Evolutionary conservation across 345 rosid species (phyloP).

Genomic region (Pistacia vera): DNA sequence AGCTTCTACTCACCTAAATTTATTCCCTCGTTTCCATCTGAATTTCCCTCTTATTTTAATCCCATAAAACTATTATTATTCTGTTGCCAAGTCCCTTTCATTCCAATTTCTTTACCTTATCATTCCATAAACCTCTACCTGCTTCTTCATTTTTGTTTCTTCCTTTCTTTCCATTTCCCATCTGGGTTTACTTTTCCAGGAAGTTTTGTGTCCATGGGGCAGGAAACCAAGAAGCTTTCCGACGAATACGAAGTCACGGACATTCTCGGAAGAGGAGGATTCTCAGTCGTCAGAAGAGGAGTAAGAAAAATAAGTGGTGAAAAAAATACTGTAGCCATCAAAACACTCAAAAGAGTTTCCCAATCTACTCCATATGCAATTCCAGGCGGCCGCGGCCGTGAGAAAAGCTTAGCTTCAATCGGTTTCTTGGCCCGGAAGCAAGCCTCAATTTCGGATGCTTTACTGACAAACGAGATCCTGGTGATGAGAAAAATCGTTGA

Average conservation of each 20-base stretch:
- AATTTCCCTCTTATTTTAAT: conserved; percentile 25
- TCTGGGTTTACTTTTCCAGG: not conserved
- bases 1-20: conserved; percentile 15
- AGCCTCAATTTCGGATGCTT: conserved; percentile 57
- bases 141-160: not conserved
- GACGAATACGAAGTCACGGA: conserved; percentile 58
- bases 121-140: conserved; percentile 7
- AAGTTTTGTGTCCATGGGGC: conserved; percentile 38
- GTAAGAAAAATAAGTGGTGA: conserved; percentile 34
- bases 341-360: conserved; percentile 52
- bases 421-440: conserved; percentile 46
- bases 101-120: conserved; percentile 23
- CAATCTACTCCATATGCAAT: conserved; percentile 22
- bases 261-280: conserved; percentile 64
- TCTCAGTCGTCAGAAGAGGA: conserved; percentile 66
- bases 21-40: conserved; percentile 31
- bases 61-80: conserved; percentile 25
- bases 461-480: conserved; percentile 62
- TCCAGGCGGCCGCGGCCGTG: not conserved
- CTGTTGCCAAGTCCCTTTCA: conserved; percentile 28
- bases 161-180: not conserved
- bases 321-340: conserved; percentile 45
- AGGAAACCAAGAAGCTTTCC: conserved; percentile 43
- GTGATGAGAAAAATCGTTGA: conserved; percentile 70
- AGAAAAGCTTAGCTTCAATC: conserved; percentile 26